phyloP scores from a whole-genome alignment of 306 rosid genomes.

The Parietaria judaica region DNA sequence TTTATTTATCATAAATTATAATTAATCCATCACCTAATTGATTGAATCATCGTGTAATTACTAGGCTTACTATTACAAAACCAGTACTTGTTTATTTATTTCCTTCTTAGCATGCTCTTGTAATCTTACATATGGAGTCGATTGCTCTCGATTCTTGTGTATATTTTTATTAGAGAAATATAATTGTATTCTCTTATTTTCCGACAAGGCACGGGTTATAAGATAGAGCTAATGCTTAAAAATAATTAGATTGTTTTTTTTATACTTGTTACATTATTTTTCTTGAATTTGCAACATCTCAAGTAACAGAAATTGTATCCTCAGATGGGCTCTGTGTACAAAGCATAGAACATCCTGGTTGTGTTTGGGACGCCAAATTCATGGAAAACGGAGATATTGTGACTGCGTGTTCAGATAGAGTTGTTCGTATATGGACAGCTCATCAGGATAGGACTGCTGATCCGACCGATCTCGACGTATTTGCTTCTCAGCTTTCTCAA shows the following conservation, averaged over 20 bases:
- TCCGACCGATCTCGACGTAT: constrained; percentile 56
- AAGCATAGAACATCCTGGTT: constrained; percentile 97
- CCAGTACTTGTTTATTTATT: no score
- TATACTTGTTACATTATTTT: background rate
- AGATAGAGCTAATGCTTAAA: background rate
- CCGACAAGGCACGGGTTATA: background rate
- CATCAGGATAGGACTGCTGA: constrained; percentile 62
- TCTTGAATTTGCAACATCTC: no score
- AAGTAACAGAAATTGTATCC: constrained; percentile 6
- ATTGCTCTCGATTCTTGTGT: no score
- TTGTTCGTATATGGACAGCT: constrained; percentile 69
- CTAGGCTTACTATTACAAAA: no score
- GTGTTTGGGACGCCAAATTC: constrained; percentile 95
- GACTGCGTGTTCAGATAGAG: constrained; percentile 95
- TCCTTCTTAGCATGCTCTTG: no score
- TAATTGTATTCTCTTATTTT: background rate
- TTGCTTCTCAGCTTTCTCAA: constrained; percentile 55
- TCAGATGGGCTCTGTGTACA: constrained; percentile 88
- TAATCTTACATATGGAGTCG: no score
- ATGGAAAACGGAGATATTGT: constrained; percentile 91
- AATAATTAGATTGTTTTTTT: no score
- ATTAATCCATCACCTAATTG: no score
- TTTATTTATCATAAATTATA: no score
- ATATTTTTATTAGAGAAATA: no score
- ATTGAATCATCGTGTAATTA: no score